phyloP scores from a whole-genome alignment of 1,284 basidiomycete genomes.

The Ustilago trichophora region DNA sequence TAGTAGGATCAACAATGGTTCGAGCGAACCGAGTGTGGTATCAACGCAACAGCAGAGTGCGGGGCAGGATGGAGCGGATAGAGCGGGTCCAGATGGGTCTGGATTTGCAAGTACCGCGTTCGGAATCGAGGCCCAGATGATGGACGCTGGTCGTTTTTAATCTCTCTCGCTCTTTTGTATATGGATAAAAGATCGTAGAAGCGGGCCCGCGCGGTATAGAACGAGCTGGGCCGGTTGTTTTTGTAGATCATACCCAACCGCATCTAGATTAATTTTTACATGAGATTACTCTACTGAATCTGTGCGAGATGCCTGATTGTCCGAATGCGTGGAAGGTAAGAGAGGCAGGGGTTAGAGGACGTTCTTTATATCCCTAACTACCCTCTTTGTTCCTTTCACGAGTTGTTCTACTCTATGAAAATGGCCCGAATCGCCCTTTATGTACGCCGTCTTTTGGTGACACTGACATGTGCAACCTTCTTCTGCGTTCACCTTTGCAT shows the following conservation, averaged over 20 bases:
- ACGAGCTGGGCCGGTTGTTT: no score
- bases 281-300: no score
- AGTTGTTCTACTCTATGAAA: conserved; percentile 43
- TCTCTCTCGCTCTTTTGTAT: no score
- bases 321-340: no score
- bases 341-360: conserved; percentile 11
- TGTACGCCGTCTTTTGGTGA: conserved; percentile 3
- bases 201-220: no score
- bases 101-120: conserved; percentile 30
- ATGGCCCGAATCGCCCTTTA: conserved; percentile 21
- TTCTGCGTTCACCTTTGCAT: no score
- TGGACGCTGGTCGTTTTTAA: conserved; percentile 41
- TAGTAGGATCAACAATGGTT: conserved; percentile 11
- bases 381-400: conserved; percentile 36
- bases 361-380: conserved; percentile 40
- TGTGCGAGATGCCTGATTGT: no score
- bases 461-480: no score
- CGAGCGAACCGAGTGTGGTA: background rate
- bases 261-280: no score
- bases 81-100: conserved; percentile 3
- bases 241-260: no score
- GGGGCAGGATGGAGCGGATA: no score
- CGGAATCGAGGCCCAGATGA: conserved; percentile 48
- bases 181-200: no score
- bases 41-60: background rate